Evolutionary conservation across 2,329 filamentous ascomycete species (phyloP).

Genomic region (Phialemoniopsis sp.): DNA sequence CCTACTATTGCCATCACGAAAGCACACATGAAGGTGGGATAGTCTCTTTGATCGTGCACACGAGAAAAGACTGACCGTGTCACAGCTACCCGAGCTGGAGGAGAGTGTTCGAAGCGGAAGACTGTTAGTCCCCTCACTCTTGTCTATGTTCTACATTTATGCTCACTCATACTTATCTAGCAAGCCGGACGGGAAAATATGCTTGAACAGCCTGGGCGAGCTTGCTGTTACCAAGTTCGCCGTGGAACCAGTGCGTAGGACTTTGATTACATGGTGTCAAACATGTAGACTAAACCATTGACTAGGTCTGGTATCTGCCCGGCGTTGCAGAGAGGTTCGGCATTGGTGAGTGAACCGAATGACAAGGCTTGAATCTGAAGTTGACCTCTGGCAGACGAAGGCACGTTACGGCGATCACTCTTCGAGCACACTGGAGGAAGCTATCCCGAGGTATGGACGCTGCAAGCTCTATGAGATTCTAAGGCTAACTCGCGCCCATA

Average conservation of each 20-base stretch:
- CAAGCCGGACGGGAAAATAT: slow-evolving; percentile 79
- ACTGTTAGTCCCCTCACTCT: slow-evolving; percentile 42
- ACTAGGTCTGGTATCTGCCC: slow-evolving; percentile 75
- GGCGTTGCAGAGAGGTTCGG: slow-evolving; percentile 90
- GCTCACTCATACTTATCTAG: slow-evolving; percentile 22
- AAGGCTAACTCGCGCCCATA: background rate
- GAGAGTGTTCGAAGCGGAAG: slow-evolving; percentile 79
- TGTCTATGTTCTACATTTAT: slow-evolving; percentile 3
- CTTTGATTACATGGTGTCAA: too few species aligned
- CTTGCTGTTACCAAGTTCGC: slow-evolving; percentile 94
- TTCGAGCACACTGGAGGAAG: slow-evolving; percentile 96
- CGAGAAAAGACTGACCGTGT: slow-evolving; percentile 4
- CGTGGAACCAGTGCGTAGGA: slow-evolving; percentile 79
- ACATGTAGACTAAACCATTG: too few species aligned
- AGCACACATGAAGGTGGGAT: slow-evolving; percentile 76
- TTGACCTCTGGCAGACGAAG: slow-evolving; percentile 59
- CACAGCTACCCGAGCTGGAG: slow-evolving; percentile 79
- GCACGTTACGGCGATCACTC: slow-evolving; percentile 75
- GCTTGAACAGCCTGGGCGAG: slow-evolving; percentile 80
- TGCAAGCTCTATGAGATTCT: too few species aligned
- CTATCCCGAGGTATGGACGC: slow-evolving; percentile 68
- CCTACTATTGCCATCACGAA: slow-evolving; percentile 90
- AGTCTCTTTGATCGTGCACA: background rate
- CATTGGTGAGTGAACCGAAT: slow-evolving; percentile 58
- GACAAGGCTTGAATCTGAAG: background rate